Evolutionary conservation across 441 rosid genomes (phyloP).

Genomic region (Gossypium laxum): DNA sequence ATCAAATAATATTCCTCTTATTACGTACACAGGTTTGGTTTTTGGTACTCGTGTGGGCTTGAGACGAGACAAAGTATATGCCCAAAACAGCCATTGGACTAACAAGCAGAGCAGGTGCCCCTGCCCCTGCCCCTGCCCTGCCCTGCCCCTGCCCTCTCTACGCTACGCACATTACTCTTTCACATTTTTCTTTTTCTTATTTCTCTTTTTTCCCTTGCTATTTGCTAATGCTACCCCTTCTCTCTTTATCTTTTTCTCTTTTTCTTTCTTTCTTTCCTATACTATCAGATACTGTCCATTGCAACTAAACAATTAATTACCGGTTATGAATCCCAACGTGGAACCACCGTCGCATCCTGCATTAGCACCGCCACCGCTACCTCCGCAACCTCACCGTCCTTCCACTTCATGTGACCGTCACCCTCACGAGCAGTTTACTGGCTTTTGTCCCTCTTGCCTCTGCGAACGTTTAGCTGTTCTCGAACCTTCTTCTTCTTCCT

Average conservation of each 20-base stretch:
- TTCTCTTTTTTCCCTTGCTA: too few relatives aligned
- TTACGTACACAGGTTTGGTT: not conserved
- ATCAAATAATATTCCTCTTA: not conserved
- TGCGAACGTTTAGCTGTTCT: slow-evolving; percentile 88
- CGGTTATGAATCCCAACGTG: slow-evolving; percentile 77
- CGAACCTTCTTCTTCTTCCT: slow-evolving; percentile 33
- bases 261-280: too few relatives aligned
- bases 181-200: too few relatives aligned
- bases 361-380: slow-evolving; percentile 56
- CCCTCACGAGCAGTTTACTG: slow-evolving; percentile 75
- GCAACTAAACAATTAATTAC: not conserved
- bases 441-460: slow-evolving; percentile 94
- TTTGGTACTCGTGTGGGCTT: not conserved
- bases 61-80: not conserved
- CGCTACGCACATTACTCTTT: not conserved
- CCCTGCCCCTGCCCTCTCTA: too few relatives aligned
- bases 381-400: slow-evolving; percentile 75
- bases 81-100: slow-evolving; percentile 11
- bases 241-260: too few relatives aligned
- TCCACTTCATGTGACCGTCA: slow-evolving; percentile 88
- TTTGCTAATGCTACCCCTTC: too few relatives aligned
- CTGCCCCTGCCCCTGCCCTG: too few relatives aligned
- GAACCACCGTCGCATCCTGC: slow-evolving; percentile 40
- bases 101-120: slow-evolving; percentile 13
- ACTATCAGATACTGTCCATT: too few relatives aligned